These are phyloP conservation scores for Dioscorea zingiberensis DNA, from an alignment of 106 monocot species.

Conservation along the genomic window DNA sequence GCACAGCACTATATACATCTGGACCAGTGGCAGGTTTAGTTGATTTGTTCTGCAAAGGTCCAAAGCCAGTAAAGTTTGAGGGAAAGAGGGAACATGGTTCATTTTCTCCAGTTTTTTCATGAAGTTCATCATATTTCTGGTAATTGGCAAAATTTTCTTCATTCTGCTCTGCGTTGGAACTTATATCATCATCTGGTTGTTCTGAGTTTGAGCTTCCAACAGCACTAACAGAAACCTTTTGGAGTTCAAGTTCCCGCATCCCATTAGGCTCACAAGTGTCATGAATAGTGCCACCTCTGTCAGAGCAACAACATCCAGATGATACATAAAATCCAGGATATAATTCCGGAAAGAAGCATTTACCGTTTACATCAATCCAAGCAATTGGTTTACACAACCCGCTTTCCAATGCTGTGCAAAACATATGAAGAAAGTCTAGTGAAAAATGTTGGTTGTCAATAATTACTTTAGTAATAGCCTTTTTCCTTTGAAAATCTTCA, in stretches of 20 bases:
- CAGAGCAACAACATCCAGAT: not conserved
- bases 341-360: conserved; percentile 50
- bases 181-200: conserved; percentile 3
- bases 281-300: conserved; percentile 11
- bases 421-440: conserved; percentile 78
- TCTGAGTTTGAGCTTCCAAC: conserved; percentile 58
- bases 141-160: conserved; percentile 4
- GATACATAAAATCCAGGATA: conserved; percentile 20
- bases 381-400: conserved; percentile 48
- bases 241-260: conserved; percentile 11
- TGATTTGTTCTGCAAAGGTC: conserved; percentile 8
- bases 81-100: conserved; percentile 30
- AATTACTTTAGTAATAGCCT: conserved; percentile 44
- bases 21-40: conserved; percentile 9
- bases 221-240: conserved; percentile 17
- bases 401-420: conserved; percentile 43
- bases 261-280: conserved; percentile 7
- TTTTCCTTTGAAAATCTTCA: conserved; percentile 47
- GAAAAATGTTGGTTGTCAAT: conserved; percentile 33
- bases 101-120: conserved; percentile 67
- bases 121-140: conserved; percentile 8
- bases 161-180: conserved; percentile 15
- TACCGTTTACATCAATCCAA: conserved; percentile 74
- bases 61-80: conserved; percentile 12
- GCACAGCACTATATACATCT: conserved; percentile 22